phyloP scores from a whole-genome alignment of 768 basidiomycete species.

The Leccinum disarticulatum region DNA sequence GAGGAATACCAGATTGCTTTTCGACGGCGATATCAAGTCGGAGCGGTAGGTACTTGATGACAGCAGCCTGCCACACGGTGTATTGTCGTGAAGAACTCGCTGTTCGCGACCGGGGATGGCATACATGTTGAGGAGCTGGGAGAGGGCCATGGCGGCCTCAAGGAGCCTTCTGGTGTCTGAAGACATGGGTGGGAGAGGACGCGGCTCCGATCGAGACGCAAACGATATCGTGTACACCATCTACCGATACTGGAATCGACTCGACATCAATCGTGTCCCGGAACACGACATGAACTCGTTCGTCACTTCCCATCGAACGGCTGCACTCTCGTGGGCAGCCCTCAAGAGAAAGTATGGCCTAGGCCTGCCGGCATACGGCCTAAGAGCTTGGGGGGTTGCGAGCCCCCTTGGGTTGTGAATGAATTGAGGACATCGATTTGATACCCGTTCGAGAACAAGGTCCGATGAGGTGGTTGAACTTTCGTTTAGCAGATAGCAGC shows the following conservation, averaged over 20 bases:
- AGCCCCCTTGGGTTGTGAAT: background rate
- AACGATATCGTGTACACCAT: conserved; percentile 74
- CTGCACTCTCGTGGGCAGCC: conserved; percentile 70
- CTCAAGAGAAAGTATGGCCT: conserved; percentile 63
- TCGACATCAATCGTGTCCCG: conserved; percentile 84
- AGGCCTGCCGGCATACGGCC: background rate
- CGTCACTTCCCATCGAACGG: conserved; percentile 56
- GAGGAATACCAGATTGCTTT: too few relatives aligned
- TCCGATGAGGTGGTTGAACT: conserved; percentile 18
- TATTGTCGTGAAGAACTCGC: too few relatives aligned
- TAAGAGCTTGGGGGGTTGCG: background rate
- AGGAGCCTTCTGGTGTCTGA: too few relatives aligned
- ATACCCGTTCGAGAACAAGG: conserved; percentile 21
- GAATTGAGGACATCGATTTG: conserved; percentile 23
- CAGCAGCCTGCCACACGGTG: too few relatives aligned
- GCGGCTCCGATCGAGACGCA: conserved; percentile 69
- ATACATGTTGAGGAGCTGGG: too few relatives aligned
- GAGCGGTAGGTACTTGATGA: too few relatives aligned
- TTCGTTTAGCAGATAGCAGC: conserved; percentile 16
- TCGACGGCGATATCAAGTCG: too few relatives aligned
- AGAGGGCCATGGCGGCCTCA: too few relatives aligned
- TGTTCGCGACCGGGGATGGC: too few relatives aligned
- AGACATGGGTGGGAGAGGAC: conserved; percentile 31
- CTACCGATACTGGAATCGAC: conserved; percentile 73
- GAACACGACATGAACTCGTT: conserved; percentile 85